Evolutionary conservation across 305 asterid species (phyloP), one percentile per base, ranked within the genome.

Genomic region (Euphrasia arctica): DNA sequence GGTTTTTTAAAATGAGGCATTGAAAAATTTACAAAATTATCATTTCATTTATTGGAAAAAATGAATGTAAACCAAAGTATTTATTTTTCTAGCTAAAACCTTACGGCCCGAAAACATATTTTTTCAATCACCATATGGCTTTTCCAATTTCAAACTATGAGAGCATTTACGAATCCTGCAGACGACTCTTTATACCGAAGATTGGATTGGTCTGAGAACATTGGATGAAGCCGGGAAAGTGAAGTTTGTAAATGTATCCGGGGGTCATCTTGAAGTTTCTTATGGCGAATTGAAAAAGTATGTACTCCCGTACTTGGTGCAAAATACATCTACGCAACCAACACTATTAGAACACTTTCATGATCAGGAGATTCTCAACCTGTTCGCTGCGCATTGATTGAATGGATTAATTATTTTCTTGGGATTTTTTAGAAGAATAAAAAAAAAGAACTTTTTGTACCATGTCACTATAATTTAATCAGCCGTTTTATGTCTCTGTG

Each of bases 201-300:
- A 92, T 71, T 89, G 90, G 97, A 92, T 92, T n/a, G 98, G 98
- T 63, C 71, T 92, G 83, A 85, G 67, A 72, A 67, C 79, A 0
- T 72, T 92, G 79, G 93, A 92, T 34, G 87, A 87, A 80, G 94
- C 91, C 47, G 96, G 97, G 72, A 89, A 81, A 67, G 97, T 92
- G 78, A 84, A 82, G 80, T 92, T 80, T 52, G 69, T 87, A 39
- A 87, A 74, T 14, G 83, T 79, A 55, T 58, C 83, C 2, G 95
- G 97, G 11, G 34, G 63, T 15, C 98, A 89, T 78, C 96, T 92
- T 32, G 81, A 85, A 54, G 68, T 89, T 32, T 74, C 90, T 25
- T 54, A 79, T 1, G 67, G 68, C 47, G 97, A 85, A 25, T 77
- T 92, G 82, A 78, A 77, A 76, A 76, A 76, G 52, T 65, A 85